These are phyloP conservation scores for Trametes gibbosa DNA, from an alignment of 768 basidiomycete genomes.

Conservation along the genomic window DNA sequence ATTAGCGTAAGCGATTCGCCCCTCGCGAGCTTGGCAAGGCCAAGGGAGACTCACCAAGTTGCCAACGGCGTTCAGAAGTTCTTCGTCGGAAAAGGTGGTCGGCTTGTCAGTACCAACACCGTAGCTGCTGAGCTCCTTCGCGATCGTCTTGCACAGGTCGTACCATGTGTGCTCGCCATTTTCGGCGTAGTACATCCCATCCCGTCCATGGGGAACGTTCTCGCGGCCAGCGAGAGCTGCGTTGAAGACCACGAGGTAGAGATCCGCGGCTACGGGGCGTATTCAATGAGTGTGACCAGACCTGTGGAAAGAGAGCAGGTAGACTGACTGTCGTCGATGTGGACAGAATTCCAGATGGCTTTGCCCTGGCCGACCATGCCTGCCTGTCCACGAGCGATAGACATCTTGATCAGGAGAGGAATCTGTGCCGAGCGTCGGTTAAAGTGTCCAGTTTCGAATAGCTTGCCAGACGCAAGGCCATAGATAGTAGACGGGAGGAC, in stretches of 20 bases:
- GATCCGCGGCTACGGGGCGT: slow-evolving; percentile 41
- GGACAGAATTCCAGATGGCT: slow-evolving; percentile 61
- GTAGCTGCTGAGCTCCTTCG: slow-evolving; percentile 4
- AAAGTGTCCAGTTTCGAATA: slow-evolving; percentile 50
- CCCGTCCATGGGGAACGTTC: slow-evolving; percentile 29
- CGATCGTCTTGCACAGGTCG: slow-evolving; percentile 34
- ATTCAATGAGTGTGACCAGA: not conserved
- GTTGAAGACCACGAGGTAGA: slow-evolving; percentile 42
- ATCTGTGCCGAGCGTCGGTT: slow-evolving; percentile 53
- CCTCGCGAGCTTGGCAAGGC: not conserved
- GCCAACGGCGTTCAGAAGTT: slow-evolving; percentile 35
- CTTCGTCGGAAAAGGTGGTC: slow-evolving; percentile 41
- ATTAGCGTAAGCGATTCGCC: not conserved
- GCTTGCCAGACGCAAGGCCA: slow-evolving; percentile 44
- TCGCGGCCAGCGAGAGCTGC: slow-evolving; percentile 25
- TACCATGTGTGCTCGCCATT: slow-evolving; percentile 29
- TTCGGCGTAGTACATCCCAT: slow-evolving; percentile 33
- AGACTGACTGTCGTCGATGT: slow-evolving; percentile 49
- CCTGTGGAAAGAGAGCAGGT: not conserved
- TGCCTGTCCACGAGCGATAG: slow-evolving; percentile 45
- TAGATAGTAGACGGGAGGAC: slow-evolving; percentile 57
- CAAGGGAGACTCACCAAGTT: not conserved
- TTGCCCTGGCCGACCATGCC: slow-evolving; percentile 56
- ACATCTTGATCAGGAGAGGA: slow-evolving; percentile 43
- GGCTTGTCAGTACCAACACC: slow-evolving; percentile 34